Percentiles rank a stretch among this genome's conserved stretches.
These are phyloP conservation scores for Russula ochroleuca DNA, from an alignment of 768 basidiomycete genomes.

Conservation along the genomic window DNA sequence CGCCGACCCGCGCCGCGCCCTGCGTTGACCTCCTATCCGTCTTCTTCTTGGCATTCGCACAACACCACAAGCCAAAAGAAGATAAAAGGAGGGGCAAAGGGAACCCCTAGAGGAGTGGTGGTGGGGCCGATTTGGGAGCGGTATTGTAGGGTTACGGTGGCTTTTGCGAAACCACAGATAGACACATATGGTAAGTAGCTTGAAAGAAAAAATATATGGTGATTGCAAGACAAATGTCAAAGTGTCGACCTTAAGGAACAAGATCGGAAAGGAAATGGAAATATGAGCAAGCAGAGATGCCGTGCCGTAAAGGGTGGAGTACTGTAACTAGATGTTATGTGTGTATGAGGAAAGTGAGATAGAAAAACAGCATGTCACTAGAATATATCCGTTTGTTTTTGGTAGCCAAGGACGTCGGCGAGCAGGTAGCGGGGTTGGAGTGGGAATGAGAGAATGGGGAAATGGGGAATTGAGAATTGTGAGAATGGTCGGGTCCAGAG, in stretches of 20 bases:
- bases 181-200: neutral
- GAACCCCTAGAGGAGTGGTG: neutral
- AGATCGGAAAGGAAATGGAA: neutral
- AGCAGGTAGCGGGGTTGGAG: neutral
- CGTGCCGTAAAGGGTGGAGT: neutral
- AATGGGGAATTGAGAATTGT: neutral
- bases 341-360: conserved; percentile 1
- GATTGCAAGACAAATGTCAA: neutral
- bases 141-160: neutral
- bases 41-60: neutral
- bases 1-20: neutral
- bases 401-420: neutral
- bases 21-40: neutral
- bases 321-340: conserved; percentile 3
- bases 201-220: neutral
- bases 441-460: neutral
- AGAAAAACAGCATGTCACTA: neutral
- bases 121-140: neutral
- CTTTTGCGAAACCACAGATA: neutral
- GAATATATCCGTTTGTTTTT: conserved; percentile 10
- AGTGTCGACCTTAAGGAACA: neutral
- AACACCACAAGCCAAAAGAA: neutral
- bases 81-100: neutral
- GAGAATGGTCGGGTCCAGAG: neutral
- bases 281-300: neutral